Base-by-base conservation (phyloP, 2,329 filamentous ascomycete genomes). In the Exophiala oligosperma region DNA sequence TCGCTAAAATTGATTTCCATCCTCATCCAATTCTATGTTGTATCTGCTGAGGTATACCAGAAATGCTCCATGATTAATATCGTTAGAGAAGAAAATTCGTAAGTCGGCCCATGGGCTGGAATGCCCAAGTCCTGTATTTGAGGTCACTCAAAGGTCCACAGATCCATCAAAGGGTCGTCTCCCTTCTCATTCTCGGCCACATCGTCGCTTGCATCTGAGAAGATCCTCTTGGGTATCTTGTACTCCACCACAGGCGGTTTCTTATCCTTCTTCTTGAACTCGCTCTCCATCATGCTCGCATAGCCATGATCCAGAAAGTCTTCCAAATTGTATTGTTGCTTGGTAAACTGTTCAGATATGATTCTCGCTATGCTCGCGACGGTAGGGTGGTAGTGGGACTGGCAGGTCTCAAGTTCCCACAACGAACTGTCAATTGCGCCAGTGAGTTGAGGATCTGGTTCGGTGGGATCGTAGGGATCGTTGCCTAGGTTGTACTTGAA, bases 231-330 rank as follows among this genome's bases (percentile, higher is more conserved):
- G 6, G 93, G 92, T 63, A 99, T 97, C 73, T 94, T 90, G 73
- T 90, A 97, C 73, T 97, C 94, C 51, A 97, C 86, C 11, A 94
- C 91, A 0, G 93, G 92, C 73, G 93, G 96, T 77, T 89, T 95
- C 44, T 90, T 85, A 74, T 93, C 95, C 59, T 82, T 80, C 56
- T 74, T 75, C 2, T 64, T 67, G 63, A 96, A 79, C 73, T 99
- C 94, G 2, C 87, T 87, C 60, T 94, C 90, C 44, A 97, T 76
- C 71, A 99, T 84, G 7, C 74, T 76, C 57, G 75, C 72, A 74
- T 97, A 99, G 0, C 91, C 93, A 72, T 97, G 92, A 70, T 99
- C 94, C 49, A 97, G 77, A 74, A 99, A 99, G 71, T 99, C 94
- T 71, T 99, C 94, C n/a, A 97, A 77, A 67, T 92, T 94, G 74